A percentile compares a stretch with the other conserved stretches of the same genome.
These are phyloP conservation scores for Exophiala oligosperma DNA, from an alignment of 2,329 filamentous ascomycete genomes.

Conservation along the genomic window DNA sequence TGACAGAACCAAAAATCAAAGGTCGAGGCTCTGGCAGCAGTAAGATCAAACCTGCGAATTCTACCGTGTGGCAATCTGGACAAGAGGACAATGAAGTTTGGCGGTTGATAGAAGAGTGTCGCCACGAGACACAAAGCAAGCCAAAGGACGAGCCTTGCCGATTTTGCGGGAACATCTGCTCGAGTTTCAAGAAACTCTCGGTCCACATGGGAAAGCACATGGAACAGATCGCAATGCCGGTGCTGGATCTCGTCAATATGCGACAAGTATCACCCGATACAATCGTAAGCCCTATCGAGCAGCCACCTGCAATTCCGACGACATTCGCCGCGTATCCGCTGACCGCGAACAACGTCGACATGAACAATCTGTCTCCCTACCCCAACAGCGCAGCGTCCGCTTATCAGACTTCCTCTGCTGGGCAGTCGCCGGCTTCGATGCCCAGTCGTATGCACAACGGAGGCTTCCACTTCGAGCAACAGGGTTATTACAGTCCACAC, in stretches of 20 bases:
- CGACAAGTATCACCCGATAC: constrained; percentile 53
- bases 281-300: constrained; percentile 67
- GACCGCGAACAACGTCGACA: constrained; percentile 25
- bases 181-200: constrained; percentile 87
- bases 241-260: constrained; percentile 57
- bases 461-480: constrained; percentile 7
- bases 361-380: constrained; percentile 33
- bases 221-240: constrained; percentile 84
- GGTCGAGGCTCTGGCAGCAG: constrained; percentile 66
- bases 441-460: constrained; percentile 12
- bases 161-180: constrained; percentile 80
- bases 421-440: constrained; percentile 26
- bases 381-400: constrained; percentile 30
- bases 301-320: constrained; percentile 44
- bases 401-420: constrained; percentile 28
- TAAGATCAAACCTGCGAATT: constrained; percentile 44
- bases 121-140: constrained; percentile 63
- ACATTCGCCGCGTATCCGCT: constrained; percentile 25
- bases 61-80: constrained; percentile 30
- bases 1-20: constrained; percentile 77
- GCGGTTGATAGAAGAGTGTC: constrained; percentile 76
- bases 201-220: constrained; percentile 94
- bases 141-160: constrained; percentile 79
- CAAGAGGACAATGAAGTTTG: constrained; percentile 64
- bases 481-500: constrained; percentile 18